These are phyloP conservation scores for Malbranchea cinnamomea DNA, from an alignment of 2,329 filamentous ascomycete species.

Conservation along the genomic window DNA sequence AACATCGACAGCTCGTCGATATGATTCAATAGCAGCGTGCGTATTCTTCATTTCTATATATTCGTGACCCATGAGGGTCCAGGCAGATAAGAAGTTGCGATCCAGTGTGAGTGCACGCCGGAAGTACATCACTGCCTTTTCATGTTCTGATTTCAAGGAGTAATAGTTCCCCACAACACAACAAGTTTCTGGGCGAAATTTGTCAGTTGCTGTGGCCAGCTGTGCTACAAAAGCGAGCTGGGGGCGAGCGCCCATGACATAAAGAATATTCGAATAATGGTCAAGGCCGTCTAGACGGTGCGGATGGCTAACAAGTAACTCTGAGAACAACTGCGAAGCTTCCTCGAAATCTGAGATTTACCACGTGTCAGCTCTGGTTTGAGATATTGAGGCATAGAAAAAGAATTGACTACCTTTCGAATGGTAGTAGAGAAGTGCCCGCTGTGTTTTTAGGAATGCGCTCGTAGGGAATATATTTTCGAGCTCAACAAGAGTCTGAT, in stretches of 20 bases:
- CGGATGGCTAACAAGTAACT: conserved; percentile 51
- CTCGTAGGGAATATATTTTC: conserved; percentile 74
- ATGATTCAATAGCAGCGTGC: conserved; percentile 92
- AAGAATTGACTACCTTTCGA: conserved; percentile 41
- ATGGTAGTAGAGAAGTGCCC: conserved; percentile 78
- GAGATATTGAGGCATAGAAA: background rate
- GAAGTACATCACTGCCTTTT: conserved; percentile 98
- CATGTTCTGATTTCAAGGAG: conserved; percentile 81
- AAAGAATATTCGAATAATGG: conserved; percentile 94
- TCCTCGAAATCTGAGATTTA: conserved; percentile 41
- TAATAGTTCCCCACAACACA: conserved; percentile 98
- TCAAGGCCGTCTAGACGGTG: conserved; percentile 77
- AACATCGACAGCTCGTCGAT: conserved; percentile 85
- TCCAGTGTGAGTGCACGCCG: conserved; percentile 82
- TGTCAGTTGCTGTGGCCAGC: conserved; percentile 78
- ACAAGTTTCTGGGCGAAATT: conserved; percentile 91
- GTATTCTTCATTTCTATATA: conserved; percentile 98
- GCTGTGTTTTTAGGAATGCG: conserved; percentile 79
- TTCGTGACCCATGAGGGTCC: conserved; percentile 98
- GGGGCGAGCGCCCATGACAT: conserved; percentile 74
- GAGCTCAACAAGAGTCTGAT: conserved; percentile 61
- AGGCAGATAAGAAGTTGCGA: conserved; percentile 78
- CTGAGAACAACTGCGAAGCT: conserved; percentile 47
- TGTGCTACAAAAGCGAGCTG: conserved; percentile 89
- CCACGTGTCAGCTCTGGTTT: conserved; percentile 1